Conservation (phyloP, 805 yeast genomes). For the Wickerhamiella occidentalis region DNA sequence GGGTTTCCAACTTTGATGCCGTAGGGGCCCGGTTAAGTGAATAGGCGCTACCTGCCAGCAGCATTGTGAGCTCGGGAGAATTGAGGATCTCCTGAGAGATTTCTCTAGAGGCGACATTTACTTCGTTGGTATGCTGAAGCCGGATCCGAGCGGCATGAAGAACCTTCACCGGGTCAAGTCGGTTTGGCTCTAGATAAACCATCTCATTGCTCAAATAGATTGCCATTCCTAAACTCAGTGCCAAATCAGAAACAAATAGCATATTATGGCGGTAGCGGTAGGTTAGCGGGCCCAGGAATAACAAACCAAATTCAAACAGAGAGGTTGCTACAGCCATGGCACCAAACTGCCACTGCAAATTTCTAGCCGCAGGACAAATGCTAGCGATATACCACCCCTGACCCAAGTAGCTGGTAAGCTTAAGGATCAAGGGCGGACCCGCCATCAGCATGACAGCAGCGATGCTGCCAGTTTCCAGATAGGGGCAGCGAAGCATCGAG, state of each 20-base stretch:
- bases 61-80: too few relatives aligned
- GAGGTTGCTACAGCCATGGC: neutral
- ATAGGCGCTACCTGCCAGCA: neutral
- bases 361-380: neutral
- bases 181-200: constrained; percentile 6
- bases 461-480: neutral
- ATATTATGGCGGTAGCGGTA: neutral
- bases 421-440: neutral
- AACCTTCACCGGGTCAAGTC: neutral
- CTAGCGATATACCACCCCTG: neutral
- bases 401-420: neutral
- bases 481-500: neutral
- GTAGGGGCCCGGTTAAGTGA: neutral
- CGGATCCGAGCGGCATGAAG: neutral
- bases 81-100: neutral
- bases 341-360: neutral
- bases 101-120: neutral
- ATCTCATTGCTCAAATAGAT: neutral
- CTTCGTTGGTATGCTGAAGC: neutral
- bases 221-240: neutral
- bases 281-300: neutral
- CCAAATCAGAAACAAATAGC: neutral
- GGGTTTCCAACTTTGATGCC: neutral
- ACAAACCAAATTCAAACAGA: neutral
- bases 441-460: neutral